phyloP scores from a whole-genome alignment of 2,329 filamentous ascomycete genomes.

The Cercospora zeae-maydis region DNA sequence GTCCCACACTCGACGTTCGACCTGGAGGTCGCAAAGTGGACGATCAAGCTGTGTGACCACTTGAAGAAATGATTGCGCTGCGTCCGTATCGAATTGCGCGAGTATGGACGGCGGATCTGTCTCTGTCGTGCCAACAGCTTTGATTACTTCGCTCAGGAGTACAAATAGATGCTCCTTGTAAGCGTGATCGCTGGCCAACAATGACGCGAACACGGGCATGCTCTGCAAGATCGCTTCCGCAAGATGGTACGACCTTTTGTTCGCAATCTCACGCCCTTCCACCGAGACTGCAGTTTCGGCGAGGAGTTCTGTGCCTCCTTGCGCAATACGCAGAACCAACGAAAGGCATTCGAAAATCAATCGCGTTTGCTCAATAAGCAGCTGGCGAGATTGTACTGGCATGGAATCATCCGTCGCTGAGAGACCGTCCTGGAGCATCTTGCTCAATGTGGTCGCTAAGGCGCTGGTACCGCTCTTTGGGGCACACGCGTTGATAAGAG shows the following conservation, averaged over 20 bases:
- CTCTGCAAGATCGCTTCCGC: constrained; percentile 20
- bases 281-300: background rate
- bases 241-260: constrained; percentile 17
- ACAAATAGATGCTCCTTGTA: constrained; percentile 25
- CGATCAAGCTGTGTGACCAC: constrained; percentile 73
- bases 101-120: constrained; percentile 91
- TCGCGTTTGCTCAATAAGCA: constrained; percentile 24
- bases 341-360: constrained; percentile 20
- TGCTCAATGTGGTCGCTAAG: constrained; percentile 19
- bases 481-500: constrained; percentile 69
- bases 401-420: constrained; percentile 22
- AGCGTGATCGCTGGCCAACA: constrained; percentile 26
- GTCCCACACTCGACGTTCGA: constrained; percentile 72
- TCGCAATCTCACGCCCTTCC: constrained; percentile 3
- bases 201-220: constrained; percentile 25
- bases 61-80: constrained; percentile 78
- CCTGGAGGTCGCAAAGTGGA: constrained; percentile 63
- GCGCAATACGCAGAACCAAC: constrained; percentile 23
- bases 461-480: constrained; percentile 20
- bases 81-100: constrained; percentile 77
- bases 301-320: constrained; percentile 13
- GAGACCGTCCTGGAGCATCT: constrained; percentile 22
- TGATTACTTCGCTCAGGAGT: constrained; percentile 26
- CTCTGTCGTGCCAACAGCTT: constrained; percentile 30
- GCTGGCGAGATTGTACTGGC: constrained; percentile 17